These are phyloP conservation scores for Chaetomium sp. DNA, from an alignment of 2,329 filamentous ascomycete species.

Conservation along the genomic window DNA sequence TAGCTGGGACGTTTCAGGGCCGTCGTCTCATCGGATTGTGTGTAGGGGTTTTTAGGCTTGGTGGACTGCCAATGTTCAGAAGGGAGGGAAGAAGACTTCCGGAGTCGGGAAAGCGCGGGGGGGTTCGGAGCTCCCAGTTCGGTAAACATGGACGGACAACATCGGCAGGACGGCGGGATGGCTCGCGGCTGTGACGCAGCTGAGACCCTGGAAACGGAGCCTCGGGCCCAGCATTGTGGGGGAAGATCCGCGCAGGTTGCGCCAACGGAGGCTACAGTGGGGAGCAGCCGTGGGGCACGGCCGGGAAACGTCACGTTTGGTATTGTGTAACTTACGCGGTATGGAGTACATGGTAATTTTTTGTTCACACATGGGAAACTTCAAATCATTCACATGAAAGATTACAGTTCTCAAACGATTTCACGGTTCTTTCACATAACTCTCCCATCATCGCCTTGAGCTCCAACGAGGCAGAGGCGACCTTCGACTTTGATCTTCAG, in stretches of 20 bases:
- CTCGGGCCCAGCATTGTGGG: not conserved
- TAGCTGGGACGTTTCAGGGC: slow-evolving; percentile 12
- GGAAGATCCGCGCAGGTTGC: not conserved
- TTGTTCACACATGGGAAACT: not conserved
- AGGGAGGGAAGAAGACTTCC: too few relatives aligned
- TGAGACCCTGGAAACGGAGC: not conserved
- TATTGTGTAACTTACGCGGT: too few relatives aligned
- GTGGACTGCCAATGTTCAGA: too few relatives aligned
- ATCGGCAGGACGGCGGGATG: not conserved
- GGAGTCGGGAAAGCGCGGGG: not conserved
- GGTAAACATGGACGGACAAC: not conserved
- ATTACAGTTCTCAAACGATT: not conserved
- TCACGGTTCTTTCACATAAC: not conserved
- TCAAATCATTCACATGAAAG: not conserved
- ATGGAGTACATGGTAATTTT: slow-evolving; percentile 1
- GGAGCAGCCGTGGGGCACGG: too few relatives aligned
- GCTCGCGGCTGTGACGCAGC: not conserved
- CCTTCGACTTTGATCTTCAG: too few relatives aligned
- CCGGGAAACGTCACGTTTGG: too few relatives aligned
- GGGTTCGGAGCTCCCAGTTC: too few relatives aligned
- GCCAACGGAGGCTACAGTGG: not conserved
- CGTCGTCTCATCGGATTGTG: slow-evolving; percentile 15
- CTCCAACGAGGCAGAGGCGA: too few relatives aligned
- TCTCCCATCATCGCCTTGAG: not conserved
- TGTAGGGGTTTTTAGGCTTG: too few relatives aligned